Conservation (phyloP, 2,329 filamentous ascomycete species). For the Calonectria multiphialidica region DNA sequence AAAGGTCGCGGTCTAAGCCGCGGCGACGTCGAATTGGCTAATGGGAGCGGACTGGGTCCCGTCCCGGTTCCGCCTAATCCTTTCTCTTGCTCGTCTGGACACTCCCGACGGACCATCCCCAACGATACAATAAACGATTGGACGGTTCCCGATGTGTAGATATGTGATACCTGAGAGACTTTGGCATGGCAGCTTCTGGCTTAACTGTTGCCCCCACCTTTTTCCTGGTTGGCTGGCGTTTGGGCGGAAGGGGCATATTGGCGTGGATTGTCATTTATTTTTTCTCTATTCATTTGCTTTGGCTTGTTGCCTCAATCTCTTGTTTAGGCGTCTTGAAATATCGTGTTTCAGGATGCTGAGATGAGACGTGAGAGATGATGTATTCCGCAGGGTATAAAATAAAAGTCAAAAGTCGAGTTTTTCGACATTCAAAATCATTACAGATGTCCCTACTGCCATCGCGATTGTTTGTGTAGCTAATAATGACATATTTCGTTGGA, state of each 20-base stretch:
- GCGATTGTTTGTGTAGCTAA: background rate
- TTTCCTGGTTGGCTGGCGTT: conserved; percentile 51
- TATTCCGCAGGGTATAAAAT: conserved; percentile 26
- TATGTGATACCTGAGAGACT: conserved; percentile 52
- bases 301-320: conserved; percentile 25
- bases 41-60: conserved; percentile 22
- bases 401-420: conserved; percentile 23
- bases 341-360: background rate
- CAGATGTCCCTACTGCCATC: background rate
- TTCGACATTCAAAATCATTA: conserved; percentile 23
- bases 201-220: conserved; percentile 41
- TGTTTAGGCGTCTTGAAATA: conserved; percentile 4
- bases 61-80: conserved; percentile 31
- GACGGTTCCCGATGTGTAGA: conserved; percentile 45
- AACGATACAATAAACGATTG: conserved; percentile 37
- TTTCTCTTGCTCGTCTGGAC: conserved; percentile 45
- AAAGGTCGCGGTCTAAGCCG: conserved; percentile 27
- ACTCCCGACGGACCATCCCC: conserved; percentile 39
- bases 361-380: conserved; percentile 16
- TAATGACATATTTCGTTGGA: too few relatives aligned
- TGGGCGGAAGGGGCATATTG: conserved; percentile 47
- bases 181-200: conserved; percentile 44
- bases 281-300: conserved; percentile 34
- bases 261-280: conserved; percentile 48
- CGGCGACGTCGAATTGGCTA: conserved; percentile 38